Conservation (phyloP, 2,329 filamentous ascomycete species). For the Mycosphaerella sp. region DNA sequence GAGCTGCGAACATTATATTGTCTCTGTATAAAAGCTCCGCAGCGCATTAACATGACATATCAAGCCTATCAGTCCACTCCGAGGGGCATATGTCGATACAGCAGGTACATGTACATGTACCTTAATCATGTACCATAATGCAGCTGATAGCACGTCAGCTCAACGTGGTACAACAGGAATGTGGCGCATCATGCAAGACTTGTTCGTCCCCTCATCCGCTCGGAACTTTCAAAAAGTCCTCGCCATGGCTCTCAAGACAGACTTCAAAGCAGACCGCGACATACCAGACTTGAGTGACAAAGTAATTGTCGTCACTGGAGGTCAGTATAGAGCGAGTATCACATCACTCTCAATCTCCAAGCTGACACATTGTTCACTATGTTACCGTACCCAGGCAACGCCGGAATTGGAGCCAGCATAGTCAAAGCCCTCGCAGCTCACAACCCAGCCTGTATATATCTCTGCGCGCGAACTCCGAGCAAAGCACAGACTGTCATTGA, state of each 20-base stretch:
- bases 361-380: too few relatives aligned
- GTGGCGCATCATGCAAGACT: too few relatives aligned
- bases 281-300: conserved; percentile 40
- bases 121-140: too few relatives aligned
- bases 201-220: too few relatives aligned
- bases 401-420: conserved; percentile 44
- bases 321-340: too few relatives aligned
- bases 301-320: conserved; percentile 42
- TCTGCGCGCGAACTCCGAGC: conserved; percentile 41
- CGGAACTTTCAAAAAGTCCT: too few relatives aligned
- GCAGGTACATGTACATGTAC: too few relatives aligned
- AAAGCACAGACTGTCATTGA: conserved; percentile 40
- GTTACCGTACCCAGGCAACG: conserved; percentile 32
- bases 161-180: background rate
- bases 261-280: conserved; percentile 28
- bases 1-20: too few relatives aligned
- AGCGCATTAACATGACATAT: background rate
- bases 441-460: conserved; percentile 42
- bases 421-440: conserved; percentile 42
- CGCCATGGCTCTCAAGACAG: too few relatives aligned
- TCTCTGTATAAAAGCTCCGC: background rate
- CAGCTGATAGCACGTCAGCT: too few relatives aligned
- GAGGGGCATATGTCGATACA: too few relatives aligned
- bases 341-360: too few relatives aligned
- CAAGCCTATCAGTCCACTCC: background rate